phyloP scores from a whole-genome alignment of 192 early-diverging fungal species.

The Gigaspora rosea region DNA sequence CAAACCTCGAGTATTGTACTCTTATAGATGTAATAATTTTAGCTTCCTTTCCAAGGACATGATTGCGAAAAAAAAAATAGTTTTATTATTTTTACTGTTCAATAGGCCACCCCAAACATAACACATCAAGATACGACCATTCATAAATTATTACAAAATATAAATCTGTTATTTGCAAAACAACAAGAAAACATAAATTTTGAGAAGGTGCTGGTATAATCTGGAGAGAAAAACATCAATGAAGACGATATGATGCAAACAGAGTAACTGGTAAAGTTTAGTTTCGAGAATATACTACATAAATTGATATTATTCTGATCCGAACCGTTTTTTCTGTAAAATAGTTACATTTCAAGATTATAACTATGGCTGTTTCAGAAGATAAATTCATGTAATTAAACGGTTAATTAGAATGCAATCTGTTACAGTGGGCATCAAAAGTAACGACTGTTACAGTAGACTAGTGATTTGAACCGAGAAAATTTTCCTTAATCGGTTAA shows the following conservation, averaged over 20 bases:
- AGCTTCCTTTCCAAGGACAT: not conserved
- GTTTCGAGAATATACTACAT: not conserved
- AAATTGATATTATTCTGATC: not conserved
- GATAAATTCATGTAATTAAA: constrained; percentile 26
- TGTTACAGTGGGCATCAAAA: no score
- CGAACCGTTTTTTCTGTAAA: not conserved
- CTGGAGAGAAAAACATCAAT: not conserved
- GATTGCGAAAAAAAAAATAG: not conserved
- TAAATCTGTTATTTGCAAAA: constrained; percentile 19
- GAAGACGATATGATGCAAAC: not conserved
- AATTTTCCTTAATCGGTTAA: no score
- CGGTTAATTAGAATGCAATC: not conserved
- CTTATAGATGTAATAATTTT: constrained; percentile 18
- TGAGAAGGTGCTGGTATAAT: not conserved
- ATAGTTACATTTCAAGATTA: constrained; percentile 19
- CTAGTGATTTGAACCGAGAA: no score
- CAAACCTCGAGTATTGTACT: constrained; percentile 6
- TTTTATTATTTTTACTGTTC: not conserved
- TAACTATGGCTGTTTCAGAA: constrained; percentile 18
- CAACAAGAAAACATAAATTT: not conserved
- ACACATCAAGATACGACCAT: not conserved
- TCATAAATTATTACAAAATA: constrained; percentile 28
- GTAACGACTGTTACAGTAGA: no score
- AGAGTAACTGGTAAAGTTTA: constrained; percentile 12
- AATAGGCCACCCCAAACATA: no score